Percentiles rank a stretch among this genome's conserved stretches.
These are phyloP conservation scores for Penicillium nucicola DNA, from an alignment of 495 filamentous ascomycete genomes.

Conservation along the genomic window DNA sequence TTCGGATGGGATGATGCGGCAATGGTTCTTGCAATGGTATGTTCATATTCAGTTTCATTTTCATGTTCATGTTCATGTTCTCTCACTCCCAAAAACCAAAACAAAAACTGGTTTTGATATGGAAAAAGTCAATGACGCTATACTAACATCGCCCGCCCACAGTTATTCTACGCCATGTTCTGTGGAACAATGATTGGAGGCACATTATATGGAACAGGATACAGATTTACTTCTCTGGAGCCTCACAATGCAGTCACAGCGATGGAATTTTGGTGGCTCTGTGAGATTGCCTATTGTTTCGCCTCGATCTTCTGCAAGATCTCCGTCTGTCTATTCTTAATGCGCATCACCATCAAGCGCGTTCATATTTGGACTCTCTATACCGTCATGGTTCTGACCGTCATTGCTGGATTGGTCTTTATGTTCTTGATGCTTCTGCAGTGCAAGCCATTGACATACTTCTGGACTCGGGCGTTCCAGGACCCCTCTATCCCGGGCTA, in stretches of 20 bases:
- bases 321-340: slow-evolving; percentile 44
- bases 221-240: slow-evolving; percentile 21
- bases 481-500: slow-evolving; percentile 30
- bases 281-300: slow-evolving; percentile 42
- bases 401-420: slow-evolving; percentile 32
- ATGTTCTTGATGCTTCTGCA: slow-evolving; percentile 43
- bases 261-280: slow-evolving; percentile 45
- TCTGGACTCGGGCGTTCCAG: slow-evolving; percentile 32
- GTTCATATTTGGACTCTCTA: slow-evolving; percentile 38
- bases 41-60: slow-evolving; percentile 1
- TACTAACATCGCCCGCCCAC: background rate
- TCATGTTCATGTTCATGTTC: background rate
- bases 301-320: slow-evolving; percentile 40
- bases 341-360: slow-evolving; percentile 40
- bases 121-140: too few relatives aligned
- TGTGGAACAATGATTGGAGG: slow-evolving; percentile 40
- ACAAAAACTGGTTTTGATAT: background rate
- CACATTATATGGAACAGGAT: slow-evolving; percentile 34
- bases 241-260: slow-evolving; percentile 25
- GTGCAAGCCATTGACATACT: slow-evolving; percentile 39
- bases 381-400: slow-evolving; percentile 34
- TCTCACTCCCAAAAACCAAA: too few relatives aligned
- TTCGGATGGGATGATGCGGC: slow-evolving; percentile 43
- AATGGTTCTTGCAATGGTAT: slow-evolving; percentile 39
- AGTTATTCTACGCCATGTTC: slow-evolving; percentile 38